Evolutionary conservation across 2,329 filamentous ascomycete species (phyloP), one percentile per base, ranked within the genome.

Genomic region (Pestalotiopsis sp.): DNA sequence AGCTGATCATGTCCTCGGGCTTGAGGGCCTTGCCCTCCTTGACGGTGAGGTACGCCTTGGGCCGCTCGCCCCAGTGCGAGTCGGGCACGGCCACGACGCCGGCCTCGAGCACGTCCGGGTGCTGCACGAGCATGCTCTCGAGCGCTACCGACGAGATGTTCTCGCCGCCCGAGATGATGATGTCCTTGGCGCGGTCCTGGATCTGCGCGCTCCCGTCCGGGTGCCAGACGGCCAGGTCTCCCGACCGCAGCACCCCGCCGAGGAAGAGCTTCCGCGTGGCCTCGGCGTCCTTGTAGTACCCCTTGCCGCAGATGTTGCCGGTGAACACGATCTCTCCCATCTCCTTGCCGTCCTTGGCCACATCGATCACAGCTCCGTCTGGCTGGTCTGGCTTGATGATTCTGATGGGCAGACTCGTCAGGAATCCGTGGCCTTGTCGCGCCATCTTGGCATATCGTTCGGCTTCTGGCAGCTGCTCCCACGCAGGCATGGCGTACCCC

Each of bases 101-200:
- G 1, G 92, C 94, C 82, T 99, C 96, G 26, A 99, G 88, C 48
- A 99, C 89, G 71, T 93, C 89, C 0, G 94, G 94, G 77, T 99
- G 96, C 62, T 93, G 91, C 5, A 91, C 91, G 1, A 99, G 86
- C 90, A 97, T 93, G 68, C 91, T 89, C 81, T 99, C 96, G 3
- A 99, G 86, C 0, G 96, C 94, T 1, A 99, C 92, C 0, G 93
- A 97, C 2, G 93, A 97, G 70, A 99, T 98, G 78, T 99, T 99
- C 80, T 99, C 96, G 67, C 96, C 96, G 60, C 95, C 94, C 93
- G 67, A 97, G 70, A 99, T 99, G 75, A 99, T 99, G 65, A 99
- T 98, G 77, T 99, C 96, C 83, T 99, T 99, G 14, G 94, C 93
- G 22, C 96, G 88, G 80, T 99, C 96, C 68, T 97, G 83, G 71